A percentile compares a stretch with the other conserved stretches of the same genome.
Evolutionary conservation across 1,284 basidiomycete species (phyloP).

Genomic region (Abortiporus biennis): DNA sequence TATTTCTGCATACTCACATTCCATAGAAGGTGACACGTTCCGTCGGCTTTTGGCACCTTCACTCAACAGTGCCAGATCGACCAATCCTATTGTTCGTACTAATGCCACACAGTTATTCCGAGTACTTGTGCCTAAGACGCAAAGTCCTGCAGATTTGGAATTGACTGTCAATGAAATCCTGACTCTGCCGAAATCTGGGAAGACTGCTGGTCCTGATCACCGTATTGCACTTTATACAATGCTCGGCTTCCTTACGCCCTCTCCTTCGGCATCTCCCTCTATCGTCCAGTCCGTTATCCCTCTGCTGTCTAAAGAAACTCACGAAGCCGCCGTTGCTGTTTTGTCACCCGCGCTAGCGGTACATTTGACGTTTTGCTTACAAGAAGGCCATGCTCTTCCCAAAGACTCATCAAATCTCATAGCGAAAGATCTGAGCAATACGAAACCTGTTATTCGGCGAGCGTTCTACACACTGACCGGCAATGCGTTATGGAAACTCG

Average conservation of each 20-base stretch:
- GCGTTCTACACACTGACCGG: conserved; percentile 31
- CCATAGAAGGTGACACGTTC: conserved; percentile 50
- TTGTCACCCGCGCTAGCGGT: conserved; percentile 48
- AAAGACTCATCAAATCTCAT: conserved; percentile 42
- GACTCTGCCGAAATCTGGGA: conserved; percentile 70
- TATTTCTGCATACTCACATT: conserved; percentile 47
- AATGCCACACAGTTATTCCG: conserved; percentile 60
- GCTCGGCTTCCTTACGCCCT: conserved; percentile 52
- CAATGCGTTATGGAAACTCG: conserved; percentile 29
- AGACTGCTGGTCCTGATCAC: conserved; percentile 83
- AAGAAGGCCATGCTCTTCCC: conserved; percentile 33
- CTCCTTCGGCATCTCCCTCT: conserved; percentile 41
- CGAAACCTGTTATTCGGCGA: conserved; percentile 31
- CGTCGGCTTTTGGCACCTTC: conserved; percentile 59
- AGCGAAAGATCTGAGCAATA: conserved; percentile 62
- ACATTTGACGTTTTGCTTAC: conserved; percentile 56
- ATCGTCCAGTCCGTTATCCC: conserved; percentile 51
- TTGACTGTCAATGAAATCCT: conserved; percentile 61
- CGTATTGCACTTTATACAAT: conserved; percentile 79
- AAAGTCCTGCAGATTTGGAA: conserved; percentile 29
- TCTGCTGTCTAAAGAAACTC: conserved; percentile 75
- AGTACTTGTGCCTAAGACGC: conserved; percentile 36
- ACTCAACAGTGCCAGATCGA: conserved; percentile 75
- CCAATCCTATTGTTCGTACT: conserved; percentile 57
- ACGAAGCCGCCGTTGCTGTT: conserved; percentile 54